Base-by-base conservation (phyloP, 257 asterid species). In the Jaltomata sinuosa region DNA sequence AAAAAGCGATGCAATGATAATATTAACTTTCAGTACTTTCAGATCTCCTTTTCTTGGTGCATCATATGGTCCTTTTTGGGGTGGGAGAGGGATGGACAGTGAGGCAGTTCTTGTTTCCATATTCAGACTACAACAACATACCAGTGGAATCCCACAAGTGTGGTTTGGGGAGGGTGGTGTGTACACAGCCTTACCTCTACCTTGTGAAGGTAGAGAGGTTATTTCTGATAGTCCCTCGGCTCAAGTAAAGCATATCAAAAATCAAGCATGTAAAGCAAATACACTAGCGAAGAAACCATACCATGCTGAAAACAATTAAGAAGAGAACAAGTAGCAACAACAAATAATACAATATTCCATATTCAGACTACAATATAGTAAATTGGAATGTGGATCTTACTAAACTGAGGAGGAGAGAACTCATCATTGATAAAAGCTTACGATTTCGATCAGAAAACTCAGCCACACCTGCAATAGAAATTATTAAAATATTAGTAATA, bases 341-440 rank as follows among this genome's bases (percentile, higher is more conserved):
- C 11, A 42, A 8, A 42, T 4, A 38, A 6, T 38, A 42, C 11
- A 11, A 42, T 8, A 42, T 7, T 15, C 55, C 8, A 52, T 52
- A 52, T 52, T 52, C 22, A 68, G 49, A 68, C 50, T 68, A 68
- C 50, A 11, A 34, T 67, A 36, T 36, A 68, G 50, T 34, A 68
- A 36, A 34, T 68, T 68, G 9, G 5, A 57, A n/a, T 77, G 64
- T 80, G 84, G 65, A 80, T 83, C 98, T 91, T 89, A 96, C 98
- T 47, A 94, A 92, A 89, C 98, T 86, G 83, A 96, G 93, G 65
- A 96, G 85, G 87, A 92, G 87, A 77, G 99, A 94, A 89, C 90
- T 94, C 87, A 89, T 91, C 84, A 91, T 40, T 3, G 98, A 91
- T 89, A 96, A 88, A 85, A 92, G 89, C 88, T 93, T 92, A 68